Evolutionary conservation across 306 rosid genomes (phyloP), one percentile per base, ranked within the genome.

Genomic region (Acacia confusa): DNA sequence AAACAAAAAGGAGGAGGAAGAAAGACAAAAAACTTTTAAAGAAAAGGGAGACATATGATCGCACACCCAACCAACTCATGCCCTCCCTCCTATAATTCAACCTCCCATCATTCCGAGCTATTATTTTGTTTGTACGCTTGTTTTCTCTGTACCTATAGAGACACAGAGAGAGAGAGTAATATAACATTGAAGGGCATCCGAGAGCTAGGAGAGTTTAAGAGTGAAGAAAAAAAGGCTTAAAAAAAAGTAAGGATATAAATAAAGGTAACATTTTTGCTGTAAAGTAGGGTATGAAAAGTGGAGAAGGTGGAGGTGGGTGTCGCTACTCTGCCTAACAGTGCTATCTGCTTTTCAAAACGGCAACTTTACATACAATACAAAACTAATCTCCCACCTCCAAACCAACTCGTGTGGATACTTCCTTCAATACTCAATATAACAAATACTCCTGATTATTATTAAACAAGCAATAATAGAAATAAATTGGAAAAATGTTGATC

Each of bases 21-120:
- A 80, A 82, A 74, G 34, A 72, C 25, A 81, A 53, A 74, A 72
- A 0, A 65, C 47, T 44, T 72, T 79, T 74, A 77, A 81, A 84
- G 72, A 74, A 86, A 85, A 69, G 85, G 89, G 85, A 64, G 72
- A 71, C 80, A 86, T 85, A 89, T 92, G 88, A 89, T 89, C 79
- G 91, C 92, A 82, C 84, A 84, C 50, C 74, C 52, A 69, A 40
- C 57, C 88, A 91, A 82, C 70, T 83, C 91, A 87, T 88, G 90
- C 86, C 75, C 83, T 61, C 61, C 53, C 69, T 79, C 83, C 85
- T 85, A 81, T 60, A 84, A 76, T 90, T 90, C 91, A 91, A 84
- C 85, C 89, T 78, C 50, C 50, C 77, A 84, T 88, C 82, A 87
- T 89, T 84, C 81, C 83, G 3, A 40, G 75, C 57, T 43, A 70